Base-by-base conservation (phyloP, 257 asterid genomes). In the Datura wrightii region DNA sequence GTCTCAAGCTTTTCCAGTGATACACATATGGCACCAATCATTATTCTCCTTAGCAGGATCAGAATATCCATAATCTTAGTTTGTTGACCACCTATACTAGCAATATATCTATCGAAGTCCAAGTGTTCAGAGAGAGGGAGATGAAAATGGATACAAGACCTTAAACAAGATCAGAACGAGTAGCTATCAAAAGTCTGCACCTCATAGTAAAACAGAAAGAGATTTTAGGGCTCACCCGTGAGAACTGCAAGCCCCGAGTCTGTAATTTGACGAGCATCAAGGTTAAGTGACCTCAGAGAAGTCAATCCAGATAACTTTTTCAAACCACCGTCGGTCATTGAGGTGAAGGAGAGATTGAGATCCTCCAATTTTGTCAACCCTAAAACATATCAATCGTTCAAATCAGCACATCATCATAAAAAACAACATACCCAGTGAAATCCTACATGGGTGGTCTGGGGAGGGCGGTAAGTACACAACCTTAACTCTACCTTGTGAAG, bases 241-340 rank as follows among this genome's bases (percentile, higher is more conserved):
- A 89, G 88, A 72, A 52, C 44, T n/a, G 88, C 86, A 14, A 89
- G 88, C 18, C 89, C 90, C 11, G 59, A 46, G 50, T 89, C 90
- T 9, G 91, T 85, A 56, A 89, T 84, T 6, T 83, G 88, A 69
- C 85, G 90, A 87, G 87, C n/a, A 84, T 89, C 91, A 83, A 89
- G 85, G 67, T 85, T 89, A 50, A 89, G 84, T 15, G 86, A 87
- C 69, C 86, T 89, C 19, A 89, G 89, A 82, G 86, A 85, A 59
- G 85, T 84, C 83, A 87, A 85, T 50, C 79, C 85, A 69, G 86
- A 81, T 58, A 89, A 82, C 46, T 24, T 87, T 62, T 39, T 44
- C 88, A 89, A 84, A 19, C 90, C 89, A 44, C 66, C 48, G 42
- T 89, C 91, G 41, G 86, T 82, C 50, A 89, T 84, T 5, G 59